Conservation (phyloP, 352 stramenopile genomes). For the Phytopythium montanum region DNA sequence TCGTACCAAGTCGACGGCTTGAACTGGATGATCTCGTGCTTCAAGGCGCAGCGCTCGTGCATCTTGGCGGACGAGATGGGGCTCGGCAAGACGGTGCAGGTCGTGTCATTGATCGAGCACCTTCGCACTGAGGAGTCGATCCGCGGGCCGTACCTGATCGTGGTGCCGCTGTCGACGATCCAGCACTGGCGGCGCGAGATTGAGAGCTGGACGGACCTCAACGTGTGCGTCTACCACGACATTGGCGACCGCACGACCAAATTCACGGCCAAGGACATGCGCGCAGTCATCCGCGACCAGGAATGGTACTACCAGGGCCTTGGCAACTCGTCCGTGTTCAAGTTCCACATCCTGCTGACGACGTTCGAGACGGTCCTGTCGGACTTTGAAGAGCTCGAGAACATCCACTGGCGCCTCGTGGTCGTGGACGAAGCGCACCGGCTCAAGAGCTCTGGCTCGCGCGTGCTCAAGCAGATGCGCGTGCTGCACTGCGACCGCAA, state of each 20-base stretch:
- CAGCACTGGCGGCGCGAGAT: constrained; percentile 88
- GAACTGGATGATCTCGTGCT: constrained; percentile 89
- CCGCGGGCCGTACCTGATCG: constrained; percentile 80
- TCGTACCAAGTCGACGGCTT: constrained; percentile 85
- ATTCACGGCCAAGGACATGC: constrained; percentile 87
- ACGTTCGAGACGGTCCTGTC: constrained; percentile 82
- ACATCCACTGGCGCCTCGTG: constrained; percentile 81
- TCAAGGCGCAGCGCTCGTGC: constrained; percentile 84
- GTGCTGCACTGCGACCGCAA: constrained; percentile 86
- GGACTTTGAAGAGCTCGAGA: constrained; percentile 85
- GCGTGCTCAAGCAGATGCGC: constrained; percentile 87
- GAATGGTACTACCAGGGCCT: constrained; percentile 88
- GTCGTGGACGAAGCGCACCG: constrained; percentile 85
- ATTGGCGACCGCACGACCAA: constrained; percentile 75
- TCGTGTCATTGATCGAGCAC: constrained; percentile 91
- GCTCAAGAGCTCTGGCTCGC: constrained; percentile 72
- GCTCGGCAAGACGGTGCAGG: constrained; percentile 95
- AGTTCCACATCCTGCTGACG: constrained; percentile 84
- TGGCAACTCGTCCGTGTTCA: constrained; percentile 91
- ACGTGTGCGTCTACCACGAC: constrained; percentile 98
- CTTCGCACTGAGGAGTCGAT: constrained; percentile 80
- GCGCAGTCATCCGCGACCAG: constrained; percentile 78
- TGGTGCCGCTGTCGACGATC: constrained; percentile 86
- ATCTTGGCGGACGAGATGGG: constrained; percentile 93
- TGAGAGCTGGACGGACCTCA: constrained; percentile 96